These are phyloP conservation scores for Nothopassalora personata DNA, from an alignment of 2,329 filamentous ascomycete species.

Conservation along the genomic window DNA sequence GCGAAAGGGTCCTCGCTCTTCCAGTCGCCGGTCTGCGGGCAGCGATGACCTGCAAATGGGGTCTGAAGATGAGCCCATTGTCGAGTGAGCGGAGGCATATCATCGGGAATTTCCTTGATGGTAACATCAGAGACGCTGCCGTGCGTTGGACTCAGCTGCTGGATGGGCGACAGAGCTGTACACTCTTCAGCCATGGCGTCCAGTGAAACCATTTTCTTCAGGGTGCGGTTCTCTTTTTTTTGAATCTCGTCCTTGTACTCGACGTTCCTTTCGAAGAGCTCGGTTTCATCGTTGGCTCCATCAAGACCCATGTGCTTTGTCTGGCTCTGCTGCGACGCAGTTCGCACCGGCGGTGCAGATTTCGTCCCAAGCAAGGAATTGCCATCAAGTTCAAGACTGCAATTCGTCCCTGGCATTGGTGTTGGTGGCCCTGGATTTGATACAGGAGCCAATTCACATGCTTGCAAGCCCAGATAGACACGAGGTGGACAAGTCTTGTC, in stretches of 20 bases:
- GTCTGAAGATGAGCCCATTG: slow-evolving; percentile 9
- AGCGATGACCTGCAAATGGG: slow-evolving; percentile 9
- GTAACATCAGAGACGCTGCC: slow-evolving; percentile 2
- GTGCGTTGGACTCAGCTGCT: neutral
- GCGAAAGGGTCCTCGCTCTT: slow-evolving; percentile 21
- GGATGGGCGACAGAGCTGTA: neutral
- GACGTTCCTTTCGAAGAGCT: slow-evolving; percentile 27
- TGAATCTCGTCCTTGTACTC: slow-evolving; percentile 14
- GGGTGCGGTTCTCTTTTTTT: slow-evolving; percentile 14
- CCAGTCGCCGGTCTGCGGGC: slow-evolving; percentile 12
- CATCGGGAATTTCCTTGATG: slow-evolving; percentile 5
- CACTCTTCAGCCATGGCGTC: slow-evolving; percentile 25
- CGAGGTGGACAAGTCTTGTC: neutral
- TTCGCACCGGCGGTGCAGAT: neutral
- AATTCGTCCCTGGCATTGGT: slow-evolving; percentile 20
- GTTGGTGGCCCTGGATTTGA: slow-evolving; percentile 10
- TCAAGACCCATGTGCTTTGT: neutral
- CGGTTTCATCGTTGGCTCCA: slow-evolving; percentile 11
- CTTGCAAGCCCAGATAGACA: slow-evolving; percentile 8
- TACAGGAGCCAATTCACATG: slow-evolving; percentile 13
- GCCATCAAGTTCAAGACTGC: slow-evolving; percentile 22
- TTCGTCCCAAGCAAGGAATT: neutral
- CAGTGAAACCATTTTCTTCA: slow-evolving; percentile 25
- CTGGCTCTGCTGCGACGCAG: neutral
- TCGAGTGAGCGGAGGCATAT: slow-evolving; percentile 17